Base-by-base conservation (phyloP, 805 yeast species). In the Saccharomycodes ludwigii region DNA sequence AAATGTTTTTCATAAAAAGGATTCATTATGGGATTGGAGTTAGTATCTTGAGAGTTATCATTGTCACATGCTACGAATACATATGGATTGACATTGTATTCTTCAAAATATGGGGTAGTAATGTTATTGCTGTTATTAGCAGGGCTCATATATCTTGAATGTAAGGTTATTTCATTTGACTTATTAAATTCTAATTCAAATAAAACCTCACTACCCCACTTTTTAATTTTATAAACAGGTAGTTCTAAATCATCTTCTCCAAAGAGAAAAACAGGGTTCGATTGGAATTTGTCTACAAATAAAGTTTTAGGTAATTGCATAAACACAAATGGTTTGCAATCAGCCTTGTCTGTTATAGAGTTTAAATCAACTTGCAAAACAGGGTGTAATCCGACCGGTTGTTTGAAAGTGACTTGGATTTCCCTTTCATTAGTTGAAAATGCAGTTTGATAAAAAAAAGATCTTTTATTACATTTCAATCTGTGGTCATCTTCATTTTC, bases 191-290 rank as follows among this genome's bases (percentile, higher is more conserved):
- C 29, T 30, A 65, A 36, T 28, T 52, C 54, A 20, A 69, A 53
- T 14, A 72, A 43, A 14, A 61, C 60, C 27, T 61, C 56, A 4
- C 72, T 62, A 2, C 76, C 76, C 63, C 65, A 66, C n/a, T n/a
- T n/a, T n/a, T 29, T 19, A 6, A 58, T 56, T 18, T 53, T 52
- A 62, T 72, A 73, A 21, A 54, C 63, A 4, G 80, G 80, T 21
- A 62, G 59, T 40, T 73, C 80, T 16, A 73, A 50, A 42, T 73
- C 75, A n/a, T 61, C 54, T 32, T 68, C 71, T 3, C 78, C 78
- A 65, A 67, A 67, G 1, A 63, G 47, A 2, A 55, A 57, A 2
- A 65, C 21, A 11, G 69, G 52, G n/a, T 47, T 48, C 16, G 68
- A 59, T 45, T 18, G 76, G 45, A 68, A 72, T 43, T 57, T 57